Conservation (phyloP, 2,329 filamentous ascomycete species). For the Cephalotrichum gorgonifer region DNA sequence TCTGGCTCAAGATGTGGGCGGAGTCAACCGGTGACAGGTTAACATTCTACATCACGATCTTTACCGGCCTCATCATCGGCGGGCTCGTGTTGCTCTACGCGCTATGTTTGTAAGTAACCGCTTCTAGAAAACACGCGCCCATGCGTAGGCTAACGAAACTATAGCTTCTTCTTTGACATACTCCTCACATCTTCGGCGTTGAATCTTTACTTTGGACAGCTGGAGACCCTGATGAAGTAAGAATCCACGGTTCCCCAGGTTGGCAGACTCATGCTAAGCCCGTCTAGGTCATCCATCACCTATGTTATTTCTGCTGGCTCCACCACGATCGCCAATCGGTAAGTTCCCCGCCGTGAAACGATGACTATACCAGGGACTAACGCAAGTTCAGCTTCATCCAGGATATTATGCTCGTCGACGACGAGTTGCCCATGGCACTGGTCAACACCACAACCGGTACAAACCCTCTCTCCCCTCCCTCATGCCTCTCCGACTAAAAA, state of each 20-base stretch:
- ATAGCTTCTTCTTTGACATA: background rate
- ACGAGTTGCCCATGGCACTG: background rate
- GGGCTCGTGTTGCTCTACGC: background rate
- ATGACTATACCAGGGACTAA: background rate
- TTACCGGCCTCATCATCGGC: background rate
- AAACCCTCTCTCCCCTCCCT: too few species aligned
- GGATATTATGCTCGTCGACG: conserved; percentile 1
- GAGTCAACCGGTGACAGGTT: background rate
- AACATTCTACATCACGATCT: background rate
- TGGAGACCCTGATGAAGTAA: background rate
- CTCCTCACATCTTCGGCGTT: background rate
- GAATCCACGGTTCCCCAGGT: background rate
- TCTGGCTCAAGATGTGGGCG: conserved; percentile 1
- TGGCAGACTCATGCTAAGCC: background rate
- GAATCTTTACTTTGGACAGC: background rate
- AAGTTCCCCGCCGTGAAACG: background rate
- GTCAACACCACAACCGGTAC: background rate
- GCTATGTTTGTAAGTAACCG: background rate
- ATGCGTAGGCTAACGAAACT: background rate
- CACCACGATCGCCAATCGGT: background rate
- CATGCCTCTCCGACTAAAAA: too few species aligned
- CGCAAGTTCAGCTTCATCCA: background rate
- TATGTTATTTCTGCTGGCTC: background rate
- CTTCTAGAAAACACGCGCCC: too few species aligned
- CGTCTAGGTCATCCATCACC: background rate